These are phyloP conservation scores for Quercus bicolor DNA, from an alignment of 306 rosid species.

Conservation along the genomic window DNA sequence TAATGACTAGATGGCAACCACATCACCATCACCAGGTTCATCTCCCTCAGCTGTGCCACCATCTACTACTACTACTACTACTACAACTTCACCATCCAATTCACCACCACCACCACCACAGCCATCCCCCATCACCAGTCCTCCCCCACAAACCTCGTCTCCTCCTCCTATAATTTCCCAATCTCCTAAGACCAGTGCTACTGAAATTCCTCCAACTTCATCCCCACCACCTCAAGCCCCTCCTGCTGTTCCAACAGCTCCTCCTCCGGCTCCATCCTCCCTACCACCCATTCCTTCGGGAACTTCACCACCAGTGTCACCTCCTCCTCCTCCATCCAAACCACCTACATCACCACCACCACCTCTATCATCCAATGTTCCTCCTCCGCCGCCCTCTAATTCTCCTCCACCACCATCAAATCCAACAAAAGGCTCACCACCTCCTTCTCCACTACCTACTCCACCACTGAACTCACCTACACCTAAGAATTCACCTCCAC, in stretches of 20 bases:
- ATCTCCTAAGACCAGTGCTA: conserved; percentile 22
- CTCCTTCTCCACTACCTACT: conserved; percentile 31
- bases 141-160: conserved; percentile 16
- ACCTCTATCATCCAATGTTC: conserved; percentile 26
- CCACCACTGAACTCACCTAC: conserved; percentile 30
- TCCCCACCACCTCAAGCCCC: conserved; percentile 27
- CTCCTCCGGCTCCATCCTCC: conserved; percentile 14
- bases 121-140: conserved; percentile 3
- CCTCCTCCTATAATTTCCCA: conserved; percentile 27
- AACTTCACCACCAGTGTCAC: conserved; percentile 18
- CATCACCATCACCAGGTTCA: conserved; percentile 59
- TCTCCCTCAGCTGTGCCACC: conserved; percentile 40
- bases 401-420: conserved; percentile 6
- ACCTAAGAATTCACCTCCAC: conserved; percentile 23
- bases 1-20: conserved; percentile 46
- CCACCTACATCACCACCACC: conserved; percentile 33
- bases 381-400: neutral
- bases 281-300: conserved; percentile 2
- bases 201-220: conserved; percentile 19
- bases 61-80: conserved; percentile 26
- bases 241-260: conserved; percentile 22
- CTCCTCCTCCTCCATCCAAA: conserved; percentile 18
- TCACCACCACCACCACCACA: neutral
- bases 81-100: conserved; percentile 13
- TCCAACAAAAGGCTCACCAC: conserved; percentile 11